A percentile compares a stretch with the other conserved stretches of the same genome.
Conservation (phyloP, 2,329 filamentous ascomycete species). For the Pseudogymnoascus destructans region DNA sequence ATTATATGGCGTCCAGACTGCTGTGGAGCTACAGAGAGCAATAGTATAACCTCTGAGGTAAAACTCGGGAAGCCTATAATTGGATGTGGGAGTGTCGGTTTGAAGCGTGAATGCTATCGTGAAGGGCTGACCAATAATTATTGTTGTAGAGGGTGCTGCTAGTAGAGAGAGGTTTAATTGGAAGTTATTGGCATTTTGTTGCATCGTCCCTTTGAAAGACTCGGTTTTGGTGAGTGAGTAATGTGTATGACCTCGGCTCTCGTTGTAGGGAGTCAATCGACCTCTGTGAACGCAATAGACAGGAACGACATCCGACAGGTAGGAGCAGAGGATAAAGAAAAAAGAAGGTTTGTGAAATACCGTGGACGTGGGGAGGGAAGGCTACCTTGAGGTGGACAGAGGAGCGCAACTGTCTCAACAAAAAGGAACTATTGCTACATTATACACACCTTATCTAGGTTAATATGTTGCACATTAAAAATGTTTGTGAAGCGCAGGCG, state of each 20-base stretch:
- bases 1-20: not conserved
- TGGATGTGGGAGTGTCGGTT: not conserved
- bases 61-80: not conserved
- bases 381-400: not conserved
- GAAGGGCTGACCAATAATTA: not conserved
- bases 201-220: not conserved
- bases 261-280: not conserved
- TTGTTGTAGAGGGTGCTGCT: not conserved
- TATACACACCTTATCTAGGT: not conserved
- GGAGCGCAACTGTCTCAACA: not conserved
- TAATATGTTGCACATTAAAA: not conserved
- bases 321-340: not conserved
- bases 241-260: not conserved
- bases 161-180: not conserved
- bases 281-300: not conserved
- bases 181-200: not conserved
- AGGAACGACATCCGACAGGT: not conserved
- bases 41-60: not conserved
- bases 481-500: not conserved
- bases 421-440: not conserved
- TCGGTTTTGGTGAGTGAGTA: not conserved
- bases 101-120: not conserved
- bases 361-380: not conserved
- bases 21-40: not conserved
- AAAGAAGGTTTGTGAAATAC: not conserved